Evolutionary conservation across 306 rosid genomes (phyloP).

Genomic region (Vigna angularis): DNA sequence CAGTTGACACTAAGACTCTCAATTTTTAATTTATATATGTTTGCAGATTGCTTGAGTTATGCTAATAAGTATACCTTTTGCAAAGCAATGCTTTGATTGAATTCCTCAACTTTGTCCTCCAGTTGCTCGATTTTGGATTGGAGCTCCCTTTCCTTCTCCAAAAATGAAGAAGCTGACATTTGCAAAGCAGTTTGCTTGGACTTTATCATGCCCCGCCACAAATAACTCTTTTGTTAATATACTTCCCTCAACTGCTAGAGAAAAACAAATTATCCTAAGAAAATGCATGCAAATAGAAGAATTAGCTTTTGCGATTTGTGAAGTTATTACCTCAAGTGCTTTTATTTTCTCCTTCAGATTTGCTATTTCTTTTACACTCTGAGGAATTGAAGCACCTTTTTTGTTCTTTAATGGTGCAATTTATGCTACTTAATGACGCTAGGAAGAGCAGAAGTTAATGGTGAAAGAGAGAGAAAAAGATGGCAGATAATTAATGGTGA

Average conservation of each 20-base stretch:
- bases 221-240: conserved; percentile 18
- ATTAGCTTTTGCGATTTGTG: conserved; percentile 28
- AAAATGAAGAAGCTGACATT: conserved; percentile 62
- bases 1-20: too few species aligned
- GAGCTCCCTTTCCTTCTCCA: conserved; percentile 76
- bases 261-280: conserved; percentile 24
- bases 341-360: conserved; percentile 70
- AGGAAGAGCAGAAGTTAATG: too few species aligned
- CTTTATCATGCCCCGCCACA: conserved; percentile 67
- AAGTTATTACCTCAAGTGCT: conserved; percentile 84
- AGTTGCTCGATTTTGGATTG: conserved; percentile 72
- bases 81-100: conserved; percentile 57
- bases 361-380: conserved; percentile 62
- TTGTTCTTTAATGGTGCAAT: conserved; percentile 34
- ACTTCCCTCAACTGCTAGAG: conserved; percentile 8
- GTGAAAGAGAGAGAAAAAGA: too few species aligned
- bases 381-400: conserved; percentile 48
- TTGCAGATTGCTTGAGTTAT: not conserved
- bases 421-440: too few species aligned
- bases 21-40: not conserved
- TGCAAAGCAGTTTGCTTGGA: conserved; percentile 75
- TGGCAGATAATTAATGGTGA: too few species aligned
- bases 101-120: conserved; percentile 68
- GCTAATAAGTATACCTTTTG: conserved; percentile 56
- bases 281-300: conserved; percentile 27